Evolutionary conservation across 768 basidiomycete species (phyloP).

Genomic region (Mycena rebaudengoi): DNA sequence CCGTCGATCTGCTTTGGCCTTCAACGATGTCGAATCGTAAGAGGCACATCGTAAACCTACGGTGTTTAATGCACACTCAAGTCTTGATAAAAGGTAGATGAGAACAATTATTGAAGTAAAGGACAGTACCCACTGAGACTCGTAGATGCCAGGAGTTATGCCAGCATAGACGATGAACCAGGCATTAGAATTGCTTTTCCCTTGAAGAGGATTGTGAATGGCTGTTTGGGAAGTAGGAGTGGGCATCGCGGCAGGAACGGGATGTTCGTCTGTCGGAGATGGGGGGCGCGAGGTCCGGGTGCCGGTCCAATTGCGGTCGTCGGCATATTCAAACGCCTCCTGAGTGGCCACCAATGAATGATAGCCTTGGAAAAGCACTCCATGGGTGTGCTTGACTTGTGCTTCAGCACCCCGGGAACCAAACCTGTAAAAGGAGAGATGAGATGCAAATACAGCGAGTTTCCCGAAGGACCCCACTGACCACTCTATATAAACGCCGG

Average conservation of each 20-base stretch:
- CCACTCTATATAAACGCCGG: too few relatives aligned
- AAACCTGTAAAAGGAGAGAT: too few relatives aligned
- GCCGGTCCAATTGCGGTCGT: background rate
- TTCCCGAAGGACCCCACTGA: too few relatives aligned
- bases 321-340: background rate
- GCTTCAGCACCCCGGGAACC: background rate
- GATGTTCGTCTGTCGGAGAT: too few relatives aligned
- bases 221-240: background rate
- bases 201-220: background rate
- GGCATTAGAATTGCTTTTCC: background rate
- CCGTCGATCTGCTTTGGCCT: too few relatives aligned
- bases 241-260: background rate
- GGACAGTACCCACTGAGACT: background rate
- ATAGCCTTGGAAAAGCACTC: background rate
- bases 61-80: too few relatives aligned
- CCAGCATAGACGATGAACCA: background rate
- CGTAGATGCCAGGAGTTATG: background rate
- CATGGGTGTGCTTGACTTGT: background rate
- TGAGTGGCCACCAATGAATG: background rate
- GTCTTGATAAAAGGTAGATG: too few relatives aligned
- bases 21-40: too few relatives aligned
- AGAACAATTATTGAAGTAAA: too few relatives aligned
- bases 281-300: background rate
- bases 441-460: too few relatives aligned
- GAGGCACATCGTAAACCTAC: too few relatives aligned